phyloP scores from a whole-genome alignment of 2,329 filamentous ascomycete genomes.

The Ophioceras dolichostomum region DNA sequence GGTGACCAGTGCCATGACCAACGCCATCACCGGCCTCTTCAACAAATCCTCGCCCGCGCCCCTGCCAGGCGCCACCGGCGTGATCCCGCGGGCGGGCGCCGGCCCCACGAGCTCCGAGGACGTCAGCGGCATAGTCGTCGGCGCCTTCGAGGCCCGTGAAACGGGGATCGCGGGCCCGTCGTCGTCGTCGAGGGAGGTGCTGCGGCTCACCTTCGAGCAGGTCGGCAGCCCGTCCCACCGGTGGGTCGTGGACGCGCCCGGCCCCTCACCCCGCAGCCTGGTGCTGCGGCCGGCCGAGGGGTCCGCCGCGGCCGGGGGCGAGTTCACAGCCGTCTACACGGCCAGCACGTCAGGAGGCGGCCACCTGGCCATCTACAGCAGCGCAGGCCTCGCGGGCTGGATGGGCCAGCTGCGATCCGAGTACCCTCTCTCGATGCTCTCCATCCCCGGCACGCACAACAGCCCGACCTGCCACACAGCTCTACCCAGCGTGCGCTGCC shows the following conservation, averaged over 20 bases:
- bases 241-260: constrained; percentile 64
- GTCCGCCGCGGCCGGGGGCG: constrained; percentile 14
- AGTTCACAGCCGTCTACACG: constrained; percentile 57
- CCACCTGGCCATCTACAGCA: constrained; percentile 56
- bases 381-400: constrained; percentile 59
- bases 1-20: constrained; percentile 20
- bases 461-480: constrained; percentile 75
- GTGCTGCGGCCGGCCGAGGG: constrained; percentile 44
- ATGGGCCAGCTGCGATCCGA: constrained; percentile 66
- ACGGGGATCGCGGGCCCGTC: constrained; percentile 48
- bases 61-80: constrained; percentile 9
- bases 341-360: constrained; percentile 37
- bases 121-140: constrained; percentile 52
- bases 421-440: constrained; percentile 65
- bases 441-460: constrained; percentile 93
- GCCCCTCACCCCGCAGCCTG: constrained; percentile 43
- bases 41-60: constrained; percentile 21
- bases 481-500: constrained; percentile 85
- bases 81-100: constrained; percentile 6
- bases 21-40: constrained; percentile 21
- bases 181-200: constrained; percentile 47
- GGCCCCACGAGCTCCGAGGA: constrained; percentile 4
- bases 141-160: constrained; percentile 53
- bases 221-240: constrained; percentile 31
- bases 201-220: constrained; percentile 65